Base-by-base conservation (phyloP, 495 filamentous ascomycete species). In the Alectoria sarmentosa region DNA sequence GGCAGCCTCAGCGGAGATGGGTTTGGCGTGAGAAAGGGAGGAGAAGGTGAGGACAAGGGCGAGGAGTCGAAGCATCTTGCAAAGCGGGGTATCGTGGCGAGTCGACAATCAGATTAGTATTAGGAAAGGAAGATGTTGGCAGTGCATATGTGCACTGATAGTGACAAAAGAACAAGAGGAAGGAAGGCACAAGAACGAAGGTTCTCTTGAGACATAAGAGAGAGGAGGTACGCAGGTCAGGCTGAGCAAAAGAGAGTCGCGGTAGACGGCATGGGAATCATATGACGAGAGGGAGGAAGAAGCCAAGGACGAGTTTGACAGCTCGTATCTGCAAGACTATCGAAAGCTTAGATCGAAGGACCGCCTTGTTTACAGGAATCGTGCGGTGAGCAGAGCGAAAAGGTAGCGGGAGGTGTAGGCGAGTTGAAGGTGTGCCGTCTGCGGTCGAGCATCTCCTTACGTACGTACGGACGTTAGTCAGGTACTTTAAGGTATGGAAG, bases 1-100 rank as follows among this genome's bases (percentile, higher is more conserved):
- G 41, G 67, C 67, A 49, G 67, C 67, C 21, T 63, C 52, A 11
- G 67, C 63, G 38, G 63, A 61, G n/a, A 69, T 41, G 8, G 67
- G 67, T n/a, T n/a, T 63, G 63, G 67, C 58, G 30, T 42, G 37
- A 19, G 58, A 61, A 8, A 66, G 55, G 3, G 62, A 54, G 4
- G 63, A n/a, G 39, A 69, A 23, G 14, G 60, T 17, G 23, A 66
- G 59, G 1, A 60, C 11, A 17, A 69, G n/a, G 32, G 60, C 10
- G 19, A 69, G 52, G 23, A 63, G 49, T 55, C 36, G 62, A 37
- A 62, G n/a, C 59, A 69, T 66, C 26, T 63, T 69, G 58, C 34
- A 26, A 5, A 39, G 36, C 14, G 15, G 39, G 19, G 52, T 34
- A 11, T 9, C 8, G 30, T 34, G 14, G 23, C 1, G 1, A 19